Percentiles rank a stretch among this genome's conserved stretches.
These are phyloP conservation scores for Daucus carota DNA, from an alignment of 129 eudicot genomes.

Conservation along the genomic window DH1_v3.0 NC_030381.2:37274501-37275000, in stretches of 20 bases:
- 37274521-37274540: background rate
- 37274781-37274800: background rate
- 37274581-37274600: no score
- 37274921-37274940: background rate
- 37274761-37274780: background rate
- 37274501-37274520: background rate
- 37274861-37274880: background rate
- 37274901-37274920: background rate
- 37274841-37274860: background rate
- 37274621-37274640: background rate
- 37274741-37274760: background rate
- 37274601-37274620: background rate
- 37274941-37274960: background rate
- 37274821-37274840: background rate
- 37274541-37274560: background rate
- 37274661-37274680: background rate
- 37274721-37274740: background rate
- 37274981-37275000: constrained; percentile 92
- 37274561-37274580: background rate
- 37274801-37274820: background rate
- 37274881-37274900: background rate
- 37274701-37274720: background rate
- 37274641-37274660: background rate
- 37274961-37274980: constrained; percentile 54
- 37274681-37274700: background rate